Evolutionary conservation across 805 yeast species (phyloP), one percentile per base, ranked within the genome.

Genomic region (Metschnikowia similis): DNA sequence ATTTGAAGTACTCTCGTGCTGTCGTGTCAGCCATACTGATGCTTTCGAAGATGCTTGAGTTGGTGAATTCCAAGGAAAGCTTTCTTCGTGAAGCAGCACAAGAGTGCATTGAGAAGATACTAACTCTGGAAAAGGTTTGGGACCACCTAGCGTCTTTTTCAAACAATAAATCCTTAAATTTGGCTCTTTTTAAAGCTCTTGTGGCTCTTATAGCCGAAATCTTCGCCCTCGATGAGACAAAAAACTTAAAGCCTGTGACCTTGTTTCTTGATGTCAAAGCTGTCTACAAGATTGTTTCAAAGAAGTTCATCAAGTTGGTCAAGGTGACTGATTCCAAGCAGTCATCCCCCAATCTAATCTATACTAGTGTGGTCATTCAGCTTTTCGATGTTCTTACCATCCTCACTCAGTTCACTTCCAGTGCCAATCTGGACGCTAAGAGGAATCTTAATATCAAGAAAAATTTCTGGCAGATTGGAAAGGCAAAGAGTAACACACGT

Each of bases 1-100:
- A 71, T 29, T 66, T 82, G 16, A 88, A 87, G 62, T 87, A 82
- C 60, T 71, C 74, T 29, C 70, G 95, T 50, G 74, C 84, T 2
- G 60, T 82, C 13, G 72, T 75, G 35, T 70, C 82, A 6, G 67
- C 83, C 1, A 56, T 87, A 7, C 67, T 67, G 40, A 66, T 85
- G 64, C 59, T 84, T n/a, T 69, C 66, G 16, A 70, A 65, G 40
- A 11, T 70, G 28, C 54, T 70, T 10, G 45, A 44, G 2, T 49
- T 69, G 28, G 48, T 57, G 21, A 59, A 63, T 32, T 42, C 48
- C n/a, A 57, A 52, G 5, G 54, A 50, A 0, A 27, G 49, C 16
- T 42, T 41, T n/a, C 35, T 60, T 3, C 45, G 52, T 5, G 59
- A 54, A 2, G 41, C 51, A 6, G 45, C 56, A 4, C 39, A 54